Percentiles rank a stretch among this genome's conserved stretches.
Evolutionary conservation across 805 yeast species (phyloP).

Genomic region (Wickerhamomyces mucosus): DNA sequence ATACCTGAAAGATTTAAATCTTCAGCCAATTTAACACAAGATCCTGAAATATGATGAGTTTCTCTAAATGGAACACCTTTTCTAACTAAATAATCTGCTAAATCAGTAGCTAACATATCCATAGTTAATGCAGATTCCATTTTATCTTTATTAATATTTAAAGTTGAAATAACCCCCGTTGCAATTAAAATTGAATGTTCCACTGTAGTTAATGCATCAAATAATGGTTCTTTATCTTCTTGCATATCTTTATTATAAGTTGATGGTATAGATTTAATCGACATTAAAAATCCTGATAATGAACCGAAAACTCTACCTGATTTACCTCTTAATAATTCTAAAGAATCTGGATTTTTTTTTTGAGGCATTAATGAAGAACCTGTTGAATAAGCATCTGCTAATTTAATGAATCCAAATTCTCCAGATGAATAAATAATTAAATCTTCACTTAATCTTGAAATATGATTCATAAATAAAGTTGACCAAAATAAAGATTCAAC

Average conservation of each 20-base stretch:
- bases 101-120: conserved; percentile 99
- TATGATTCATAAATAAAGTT: conserved; percentile 87
- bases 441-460: conserved; percentile 92
- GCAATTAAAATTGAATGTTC: conserved; percentile 92
- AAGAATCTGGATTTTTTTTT: conserved; percentile 95
- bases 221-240: conserved; percentile 98
- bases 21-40: conserved; percentile 90
- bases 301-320: conserved; percentile 96
- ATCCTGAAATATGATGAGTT: conserved; percentile 98
- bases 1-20: conserved; percentile 69
- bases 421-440: conserved; percentile 93
- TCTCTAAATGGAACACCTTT: conserved; percentile 99
- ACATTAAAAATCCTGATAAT: conserved; percentile 91
- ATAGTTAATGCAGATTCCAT: conserved; percentile 89
- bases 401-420: conserved; percentile 88
- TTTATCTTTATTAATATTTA: conserved; percentile 56
- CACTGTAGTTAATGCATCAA: conserved; percentile 82
- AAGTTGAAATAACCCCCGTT: conserved; percentile 91
- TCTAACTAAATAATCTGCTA: conserved; percentile 95
- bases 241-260: conserved; percentile 98
- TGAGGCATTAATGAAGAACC: conserved; percentile 99
- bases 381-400: conserved; percentile 97
- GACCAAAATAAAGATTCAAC: conserved; percentile 96
- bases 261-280: conserved; percentile 93
- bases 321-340: conserved; percentile 93